These are phyloP conservation scores for Aspergillus terreus DNA, from an alignment of 2,329 filamentous ascomycete genomes.

Conservation along the genomic window DNA sequence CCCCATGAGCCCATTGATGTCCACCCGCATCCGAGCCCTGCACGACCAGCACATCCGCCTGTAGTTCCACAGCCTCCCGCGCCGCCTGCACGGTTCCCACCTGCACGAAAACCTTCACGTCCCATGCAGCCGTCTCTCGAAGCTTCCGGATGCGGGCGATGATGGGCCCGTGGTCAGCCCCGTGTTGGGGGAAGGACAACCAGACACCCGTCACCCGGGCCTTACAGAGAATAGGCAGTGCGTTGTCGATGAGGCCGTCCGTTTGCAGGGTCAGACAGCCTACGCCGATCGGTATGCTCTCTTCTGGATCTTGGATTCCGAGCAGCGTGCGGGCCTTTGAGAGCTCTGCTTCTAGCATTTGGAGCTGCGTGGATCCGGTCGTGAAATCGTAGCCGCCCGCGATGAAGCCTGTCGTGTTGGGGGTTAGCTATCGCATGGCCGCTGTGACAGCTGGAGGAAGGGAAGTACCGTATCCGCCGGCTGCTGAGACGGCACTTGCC, in stretches of 20 bases:
- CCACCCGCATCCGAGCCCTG: conserved; percentile 1
- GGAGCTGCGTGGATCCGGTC: not conserved
- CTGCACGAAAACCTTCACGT: not conserved
- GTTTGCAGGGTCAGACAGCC: not conserved
- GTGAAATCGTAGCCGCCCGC: not conserved
- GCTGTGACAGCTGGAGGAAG: not conserved
- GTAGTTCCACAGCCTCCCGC: not conserved
- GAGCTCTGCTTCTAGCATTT: not conserved
- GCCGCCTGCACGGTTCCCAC: not conserved
- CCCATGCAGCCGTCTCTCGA: not conserved
- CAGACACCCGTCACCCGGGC: not conserved
- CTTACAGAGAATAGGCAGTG: not conserved
- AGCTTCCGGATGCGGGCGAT: not conserved
- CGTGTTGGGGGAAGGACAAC: not conserved
- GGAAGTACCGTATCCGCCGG: not conserved
- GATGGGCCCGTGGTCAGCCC: not conserved
- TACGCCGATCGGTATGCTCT: not conserved
- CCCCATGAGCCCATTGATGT: not conserved
- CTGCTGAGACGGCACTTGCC: not conserved
- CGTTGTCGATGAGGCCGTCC: not conserved
- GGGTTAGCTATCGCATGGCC: not conserved
- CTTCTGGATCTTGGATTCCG: not conserved
- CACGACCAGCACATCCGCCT: not conserved
- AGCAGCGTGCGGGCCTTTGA: not conserved
- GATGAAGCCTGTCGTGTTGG: not conserved